Conservation (phyloP, 441 rosid species). For the Omphalea diandra region DNA sequence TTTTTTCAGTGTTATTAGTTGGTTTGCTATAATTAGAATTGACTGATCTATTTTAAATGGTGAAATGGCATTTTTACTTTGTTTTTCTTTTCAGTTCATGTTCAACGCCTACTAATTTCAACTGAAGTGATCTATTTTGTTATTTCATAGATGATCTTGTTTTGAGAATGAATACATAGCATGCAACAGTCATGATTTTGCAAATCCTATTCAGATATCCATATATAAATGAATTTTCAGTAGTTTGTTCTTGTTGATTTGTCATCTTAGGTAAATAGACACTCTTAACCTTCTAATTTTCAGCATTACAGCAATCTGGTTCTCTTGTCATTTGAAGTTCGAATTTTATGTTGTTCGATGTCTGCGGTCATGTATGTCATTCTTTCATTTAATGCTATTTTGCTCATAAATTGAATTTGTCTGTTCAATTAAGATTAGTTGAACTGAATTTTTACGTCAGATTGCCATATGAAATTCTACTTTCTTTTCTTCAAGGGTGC, state of each 20-base stretch:
- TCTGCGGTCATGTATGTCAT: background rate
- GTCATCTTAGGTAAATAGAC: background rate
- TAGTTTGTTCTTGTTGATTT: background rate
- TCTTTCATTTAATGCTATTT: background rate
- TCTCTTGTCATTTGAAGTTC: background rate
- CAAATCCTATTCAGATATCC: background rate
- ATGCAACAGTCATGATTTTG: background rate
- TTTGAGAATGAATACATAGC: background rate
- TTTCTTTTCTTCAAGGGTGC: slow-evolving; percentile 4
- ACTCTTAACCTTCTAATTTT: background rate
- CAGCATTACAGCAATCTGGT: background rate
- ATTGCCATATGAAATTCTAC: background rate
- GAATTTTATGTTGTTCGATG: background rate
- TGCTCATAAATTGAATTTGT: background rate
- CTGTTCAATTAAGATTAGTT: background rate
- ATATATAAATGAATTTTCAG: background rate
- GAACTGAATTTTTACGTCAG: background rate
- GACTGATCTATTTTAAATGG: background rate
- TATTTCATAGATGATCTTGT: background rate
- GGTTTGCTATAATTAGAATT: background rate
- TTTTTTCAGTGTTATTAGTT: background rate
- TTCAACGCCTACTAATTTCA: background rate
- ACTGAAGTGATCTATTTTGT: background rate
- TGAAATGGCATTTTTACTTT: too few relatives aligned
- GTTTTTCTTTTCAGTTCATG: background rate